Evolutionary conservation across 495 filamentous ascomycete species (phyloP), one percentile per base, ranked within the genome.

Genomic region (Staphylotrichum tortipilum): DNA sequence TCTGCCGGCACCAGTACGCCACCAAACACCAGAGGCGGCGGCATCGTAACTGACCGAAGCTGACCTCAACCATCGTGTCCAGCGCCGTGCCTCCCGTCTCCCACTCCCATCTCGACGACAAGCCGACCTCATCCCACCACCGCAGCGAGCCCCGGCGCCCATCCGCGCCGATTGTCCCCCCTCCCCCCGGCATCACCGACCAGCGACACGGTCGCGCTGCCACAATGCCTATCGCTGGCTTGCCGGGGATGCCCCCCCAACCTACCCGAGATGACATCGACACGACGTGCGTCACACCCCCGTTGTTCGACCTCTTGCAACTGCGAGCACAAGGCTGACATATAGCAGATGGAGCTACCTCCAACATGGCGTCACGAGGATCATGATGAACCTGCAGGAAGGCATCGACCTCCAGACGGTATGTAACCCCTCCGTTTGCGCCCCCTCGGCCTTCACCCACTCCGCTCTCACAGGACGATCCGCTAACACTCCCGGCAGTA

Each of bases 351-450:
- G 92, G 92, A 70, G 73, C 17, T 96, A 90, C 69, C 68, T 99
- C 47, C 86, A 97, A 68, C 70, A 71, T 29, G 90, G 90, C 36
- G 85, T 99, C 50, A 79, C 88, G 50, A 84, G 81, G 62, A 94
- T 99, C 56, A 99, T 99, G 92, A 78, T 75, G 50, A 85, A 90
- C 60, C 73, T 97, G 31, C 85, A 89, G 55, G 84, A 87, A 44
- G 92, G 92, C 29, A 82, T 99, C 66, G 90, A 99, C 59, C 88
- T 96, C 82, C 75, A 79, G 50, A 87, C 83, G 44, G 87, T 91
- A 75, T 59, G 85, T 75, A 24, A 35, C 37, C 31, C 40, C 14
- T 53, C 23, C 12, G 4, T 22, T 23, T 38, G 17, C 19, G 7
- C 44, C 17, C 15, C 21, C 31, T 34, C 9, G 10, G 18, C n/a